phyloP scores from a whole-genome alignment of 148 eudicot species.

The Fagopyrum tataricum region DNA sequence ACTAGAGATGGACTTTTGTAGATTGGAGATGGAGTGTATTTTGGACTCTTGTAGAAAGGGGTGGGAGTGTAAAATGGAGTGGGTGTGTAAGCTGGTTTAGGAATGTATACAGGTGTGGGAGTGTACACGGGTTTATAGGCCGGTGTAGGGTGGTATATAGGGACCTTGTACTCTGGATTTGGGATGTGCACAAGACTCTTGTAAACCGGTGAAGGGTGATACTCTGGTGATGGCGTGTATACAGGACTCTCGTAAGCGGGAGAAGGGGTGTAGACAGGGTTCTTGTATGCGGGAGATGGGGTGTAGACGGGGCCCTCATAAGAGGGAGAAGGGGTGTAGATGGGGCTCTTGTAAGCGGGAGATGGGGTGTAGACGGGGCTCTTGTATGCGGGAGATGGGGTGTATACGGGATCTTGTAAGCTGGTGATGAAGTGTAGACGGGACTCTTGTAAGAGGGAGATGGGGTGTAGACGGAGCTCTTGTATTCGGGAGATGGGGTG shows the following conservation, averaged over 20 bases:
- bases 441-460: not conserved
- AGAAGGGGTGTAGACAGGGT: not conserved
- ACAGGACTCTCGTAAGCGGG: not conserved
- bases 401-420: not conserved
- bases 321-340: not conserved
- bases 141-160: not conserved
- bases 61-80: slow-evolving; percentile 1
- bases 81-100: not conserved
- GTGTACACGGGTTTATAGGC: slow-evolving; percentile 6
- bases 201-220: not conserved
- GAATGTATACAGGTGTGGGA: slow-evolving; percentile 1
- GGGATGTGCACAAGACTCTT: not conserved
- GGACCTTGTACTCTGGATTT: slow-evolving; percentile 1
- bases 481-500: not conserved
- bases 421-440: not conserved
- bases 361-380: not conserved
- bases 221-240: not conserved
- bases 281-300: not conserved
- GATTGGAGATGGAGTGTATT: not conserved
- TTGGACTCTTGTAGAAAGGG: not conserved
- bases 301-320: not conserved
- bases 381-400: no score
- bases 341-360: not conserved
- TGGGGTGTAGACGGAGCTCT: not conserved
- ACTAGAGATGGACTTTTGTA: not conserved